Percentiles rank a stretch among this genome's conserved stretches.
Evolutionary conservation across 2,329 filamentous ascomycete genomes (phyloP).

Genomic region (Fusarium pilosicola): DNA sequence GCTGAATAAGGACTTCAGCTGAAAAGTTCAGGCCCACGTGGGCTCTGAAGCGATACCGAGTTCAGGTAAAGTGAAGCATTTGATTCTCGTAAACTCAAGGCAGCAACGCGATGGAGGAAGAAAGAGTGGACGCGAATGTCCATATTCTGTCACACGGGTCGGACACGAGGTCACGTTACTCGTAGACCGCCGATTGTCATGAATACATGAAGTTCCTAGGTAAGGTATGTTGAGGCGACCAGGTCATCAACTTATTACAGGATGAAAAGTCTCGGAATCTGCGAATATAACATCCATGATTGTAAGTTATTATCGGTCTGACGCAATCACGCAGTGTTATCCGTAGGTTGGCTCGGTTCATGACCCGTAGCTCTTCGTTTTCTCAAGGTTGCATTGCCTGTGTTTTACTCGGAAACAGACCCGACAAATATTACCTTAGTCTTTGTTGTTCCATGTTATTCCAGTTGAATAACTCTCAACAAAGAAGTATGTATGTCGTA

Average conservation of each 20-base stretch:
- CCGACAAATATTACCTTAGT: not conserved
- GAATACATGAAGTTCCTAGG: not conserved
- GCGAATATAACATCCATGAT: not conserved
- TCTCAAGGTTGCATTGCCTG: not conserved
- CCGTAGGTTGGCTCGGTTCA: not conserved
- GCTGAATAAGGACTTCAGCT: not conserved
- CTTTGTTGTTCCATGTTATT: not conserved
- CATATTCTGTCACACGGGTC: not conserved
- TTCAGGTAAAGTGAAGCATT: not conserved
- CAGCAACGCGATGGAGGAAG: not conserved
- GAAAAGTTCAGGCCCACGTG: not conserved
- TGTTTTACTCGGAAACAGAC: not conserved
- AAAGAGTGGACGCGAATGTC: not conserved
- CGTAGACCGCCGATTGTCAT: not conserved
- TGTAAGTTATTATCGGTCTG: not conserved
- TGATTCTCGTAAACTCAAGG: not conserved
- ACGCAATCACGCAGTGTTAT: not conserved
- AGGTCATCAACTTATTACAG: not conserved
- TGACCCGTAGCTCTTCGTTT: conserved; percentile 1
- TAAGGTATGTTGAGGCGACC: not conserved
- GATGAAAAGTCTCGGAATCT: not conserved
- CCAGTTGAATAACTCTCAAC: not conserved
- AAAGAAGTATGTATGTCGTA: not conserved
- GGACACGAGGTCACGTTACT: conserved; percentile 20
- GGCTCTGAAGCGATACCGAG: not conserved